Evolutionary conservation across 176 grass and related monocot genomes (phyloP), one percentile per base, ranked within the genome.

Genomic region (Triticum dicoccoides): DNA sequence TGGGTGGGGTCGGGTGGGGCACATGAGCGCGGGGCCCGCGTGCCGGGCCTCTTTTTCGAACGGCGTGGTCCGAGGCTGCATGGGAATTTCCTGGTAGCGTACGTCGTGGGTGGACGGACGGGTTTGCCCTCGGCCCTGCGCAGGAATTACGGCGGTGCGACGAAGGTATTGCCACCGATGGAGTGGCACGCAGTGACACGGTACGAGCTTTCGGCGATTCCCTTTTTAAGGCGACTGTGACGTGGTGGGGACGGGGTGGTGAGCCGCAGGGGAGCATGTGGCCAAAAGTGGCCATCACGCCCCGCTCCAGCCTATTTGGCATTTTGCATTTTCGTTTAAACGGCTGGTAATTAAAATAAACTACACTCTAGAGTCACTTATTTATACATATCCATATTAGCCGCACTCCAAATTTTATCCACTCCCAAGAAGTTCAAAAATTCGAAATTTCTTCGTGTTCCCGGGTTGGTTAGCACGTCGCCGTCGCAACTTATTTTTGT

Each of bases 21-120:
- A 76, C 85, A 87, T 88, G 89, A 15, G 3, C 1, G 76, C 9
- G 69, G 86, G 77, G 12, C 82, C 86, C 77, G 21, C 81, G 27
- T 81, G 85, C 79, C 77, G 76, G 61, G 38, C 5, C 6, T 70
- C 30, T 77, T 88, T 91, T 81, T 70, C 35, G 69, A 84, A 68
- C 76, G 61, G 76, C 73, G 80, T 87, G 85, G 66, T 68, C 69
- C 44, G 9, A 30, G 76, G 34, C 14, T 34, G 49, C 45, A 9
- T 77, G 73, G 49, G 47, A 20, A 77, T 34, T 77, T 77, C 74
- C 27, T 77, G 25, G 73, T 11, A 8, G 5, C 0, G 0, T 3
- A 59, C 4, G 63, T 12, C 4, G 70, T 54, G 51, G 51, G 6
- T n/a, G 3, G 5, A 69, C 67, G 41, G 85, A 91, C 85, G 49